Evolutionary conservation across 1,139 yeast genomes (phyloP).

Genomic region (Ogataea hybrid): DNA sequence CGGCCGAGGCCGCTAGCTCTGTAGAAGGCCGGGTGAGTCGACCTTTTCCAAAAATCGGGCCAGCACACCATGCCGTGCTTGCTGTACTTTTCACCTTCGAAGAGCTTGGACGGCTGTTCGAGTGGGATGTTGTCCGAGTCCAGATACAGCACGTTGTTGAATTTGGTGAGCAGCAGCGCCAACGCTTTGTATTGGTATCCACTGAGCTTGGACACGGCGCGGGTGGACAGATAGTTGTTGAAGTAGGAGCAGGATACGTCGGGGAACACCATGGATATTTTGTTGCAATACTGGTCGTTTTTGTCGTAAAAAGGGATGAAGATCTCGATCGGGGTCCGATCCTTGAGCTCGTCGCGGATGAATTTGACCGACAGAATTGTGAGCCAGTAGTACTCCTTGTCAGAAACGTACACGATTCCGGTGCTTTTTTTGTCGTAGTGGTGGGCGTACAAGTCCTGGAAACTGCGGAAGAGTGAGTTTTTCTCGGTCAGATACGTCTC

Average conservation of each 20-base stretch:
- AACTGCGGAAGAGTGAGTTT: constrained; percentile 10
- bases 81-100: constrained; percentile 36
- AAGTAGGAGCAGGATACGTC: constrained; percentile 30
- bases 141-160: constrained; percentile 59
- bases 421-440: constrained; percentile 15
- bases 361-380: constrained; percentile 30
- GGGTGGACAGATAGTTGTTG: constrained; percentile 21
- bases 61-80: constrained; percentile 47
- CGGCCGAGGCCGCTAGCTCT: constrained; percentile 21
- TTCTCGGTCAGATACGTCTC: constrained; percentile 16
- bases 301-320: constrained; percentile 26
- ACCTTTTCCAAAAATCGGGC: constrained; percentile 75
- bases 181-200: constrained; percentile 67
- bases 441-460: constrained; percentile 1
- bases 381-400: constrained; percentile 28
- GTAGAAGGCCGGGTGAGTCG: constrained; percentile 50
- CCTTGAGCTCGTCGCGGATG: constrained; percentile 26
- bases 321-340: constrained; percentile 29
- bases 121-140: constrained; percentile 73
- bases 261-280: constrained; percentile 23
- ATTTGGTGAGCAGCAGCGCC: constrained; percentile 57
- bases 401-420: constrained; percentile 32
- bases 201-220: constrained; percentile 14
- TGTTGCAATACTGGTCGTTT: constrained; percentile 25
- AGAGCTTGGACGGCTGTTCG: constrained; percentile 48